Evolutionary conservation across 805 yeast species (phyloP), one percentile per base, ranked within the genome.

Genomic region (Pichia scutulata): DNA sequence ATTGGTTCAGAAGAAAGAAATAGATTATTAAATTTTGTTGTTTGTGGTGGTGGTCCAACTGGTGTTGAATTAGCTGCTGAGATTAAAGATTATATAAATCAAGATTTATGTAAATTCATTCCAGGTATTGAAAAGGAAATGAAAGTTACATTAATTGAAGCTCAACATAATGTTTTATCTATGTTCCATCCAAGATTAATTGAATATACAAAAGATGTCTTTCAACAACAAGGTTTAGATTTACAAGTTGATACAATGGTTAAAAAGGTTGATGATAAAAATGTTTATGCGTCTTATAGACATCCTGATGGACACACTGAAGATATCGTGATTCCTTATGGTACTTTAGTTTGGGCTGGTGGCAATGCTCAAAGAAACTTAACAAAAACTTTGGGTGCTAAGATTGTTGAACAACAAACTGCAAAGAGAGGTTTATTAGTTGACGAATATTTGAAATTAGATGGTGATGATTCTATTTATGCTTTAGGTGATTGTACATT

Each of bases 1-100:
- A 78, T 77, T 59, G 82, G 73, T 49, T 68, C 70, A 26, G 87
- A 81, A 58, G 95, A 87, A 67, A 81, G 97, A 70, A 79, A 81
- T 70, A 81, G 96, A 68, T 77, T 92, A 61, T 77, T 90, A 66
- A 85, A 84, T 55, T 83, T 89, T 60, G 92, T 92, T 55, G 95
- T 92, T 55, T 95, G 93, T 59, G 98, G 98, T 63, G 98, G 97
- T 70, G 98, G 98, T 57, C 97, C 98, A 66, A 90, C 98, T 42
- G 98, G 98, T 73, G 97, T 90, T 55, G 97, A 89, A 72, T 86
- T 89, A 61, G 97, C 97, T 58, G 98, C 96, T 63, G 97, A 92
- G 71, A 73, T 90, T 60, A 95, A 86, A 72, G 98, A 90, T 70
- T 92, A 87, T 70, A 86, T 89, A 55, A 89, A 86, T 68, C 95